These are phyloP conservation scores for Polytolypa hystricis DNA, from an alignment of 2,329 filamentous ascomycete genomes.

Conservation along the genomic window DNA sequence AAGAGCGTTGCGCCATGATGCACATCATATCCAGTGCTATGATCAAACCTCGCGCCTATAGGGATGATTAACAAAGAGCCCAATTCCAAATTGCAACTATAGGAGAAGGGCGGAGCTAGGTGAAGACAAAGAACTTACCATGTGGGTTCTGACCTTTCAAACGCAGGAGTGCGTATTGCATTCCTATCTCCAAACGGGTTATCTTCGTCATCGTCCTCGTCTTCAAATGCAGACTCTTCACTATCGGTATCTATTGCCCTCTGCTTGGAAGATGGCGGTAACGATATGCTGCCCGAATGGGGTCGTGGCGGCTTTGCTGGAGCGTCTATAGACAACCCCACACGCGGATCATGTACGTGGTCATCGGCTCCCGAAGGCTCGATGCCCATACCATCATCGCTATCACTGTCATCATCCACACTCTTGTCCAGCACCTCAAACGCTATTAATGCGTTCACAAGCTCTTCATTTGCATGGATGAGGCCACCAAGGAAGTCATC, in stretches of 20 bases:
- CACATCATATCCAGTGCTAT: too few species aligned
- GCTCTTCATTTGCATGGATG: slow-evolving; percentile 87
- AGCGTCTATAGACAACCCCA: slow-evolving; percentile 23
- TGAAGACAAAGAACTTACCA: slow-evolving; percentile 28
- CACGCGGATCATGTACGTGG: slow-evolving; percentile 22
- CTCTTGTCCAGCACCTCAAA: slow-evolving; percentile 79
- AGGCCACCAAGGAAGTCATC: slow-evolving; percentile 88
- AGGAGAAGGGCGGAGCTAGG: too few species aligned
- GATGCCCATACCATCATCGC: slow-evolving; percentile 34
- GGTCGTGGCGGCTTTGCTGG: slow-evolving; percentile 35
- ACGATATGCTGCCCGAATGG: slow-evolving; percentile 47
- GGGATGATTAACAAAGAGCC: too few species aligned
- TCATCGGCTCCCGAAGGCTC: slow-evolving; percentile 11
- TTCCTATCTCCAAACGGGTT: slow-evolving; percentile 81
- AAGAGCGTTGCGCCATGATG: too few species aligned
- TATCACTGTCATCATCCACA: slow-evolving; percentile 52
- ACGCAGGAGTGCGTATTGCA: slow-evolving; percentile 34
- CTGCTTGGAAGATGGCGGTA: slow-evolving; percentile 11
- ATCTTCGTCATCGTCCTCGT: slow-evolving; percentile 65
- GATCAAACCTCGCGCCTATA: too few species aligned
- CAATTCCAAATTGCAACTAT: too few species aligned
- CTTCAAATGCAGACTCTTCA: slow-evolving; percentile 41
- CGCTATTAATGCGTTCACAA: slow-evolving; percentile 86
- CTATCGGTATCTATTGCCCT: slow-evolving; percentile 44
- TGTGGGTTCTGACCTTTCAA: slow-evolving; percentile 23